Percentiles rank a stretch among this genome's conserved stretches.
These are phyloP conservation scores for Pharnaceum exiguum DNA, from an alignment of 148 eudicot species.

Conservation along the genomic window DNA sequence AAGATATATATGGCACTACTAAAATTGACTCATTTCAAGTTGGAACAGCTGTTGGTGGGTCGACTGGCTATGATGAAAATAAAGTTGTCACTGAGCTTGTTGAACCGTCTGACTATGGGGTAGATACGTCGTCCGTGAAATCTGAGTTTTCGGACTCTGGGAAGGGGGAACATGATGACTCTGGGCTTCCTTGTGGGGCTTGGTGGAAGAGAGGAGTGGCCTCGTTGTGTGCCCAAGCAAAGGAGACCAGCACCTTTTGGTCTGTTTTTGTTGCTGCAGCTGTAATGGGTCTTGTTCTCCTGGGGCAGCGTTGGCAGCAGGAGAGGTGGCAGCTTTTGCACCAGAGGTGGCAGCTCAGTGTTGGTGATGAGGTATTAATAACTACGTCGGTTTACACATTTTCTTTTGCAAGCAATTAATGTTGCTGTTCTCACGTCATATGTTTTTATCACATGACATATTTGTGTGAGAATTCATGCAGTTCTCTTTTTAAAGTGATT, in stretches of 20 bases:
- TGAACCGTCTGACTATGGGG: slow-evolving; percentile 32
- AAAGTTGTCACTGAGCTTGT: slow-evolving; percentile 22
- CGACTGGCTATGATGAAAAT: slow-evolving; percentile 22
- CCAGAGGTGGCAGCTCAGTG: slow-evolving; percentile 50
- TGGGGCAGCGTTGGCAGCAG: slow-evolving; percentile 78
- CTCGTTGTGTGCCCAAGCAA: slow-evolving; percentile 63
- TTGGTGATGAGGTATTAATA: slow-evolving; percentile 65
- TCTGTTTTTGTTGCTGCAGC: slow-evolving; percentile 80
- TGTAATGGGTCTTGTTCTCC: slow-evolving; percentile 85
- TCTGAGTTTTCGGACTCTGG: slow-evolving; percentile 21
- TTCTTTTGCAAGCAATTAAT: no score
- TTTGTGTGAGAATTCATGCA: no score
- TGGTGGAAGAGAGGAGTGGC: slow-evolving; percentile 84
- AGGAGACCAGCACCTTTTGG: slow-evolving; percentile 80
- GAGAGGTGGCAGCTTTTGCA: slow-evolving; percentile 71
- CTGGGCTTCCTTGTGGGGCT: slow-evolving; percentile 60
- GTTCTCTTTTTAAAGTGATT: no score
- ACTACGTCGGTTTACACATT: background rate
- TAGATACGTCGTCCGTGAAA: slow-evolving; percentile 28
- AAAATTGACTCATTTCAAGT: slow-evolving; percentile 21
- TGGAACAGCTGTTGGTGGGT: slow-evolving; percentile 12
- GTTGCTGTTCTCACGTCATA: no score
- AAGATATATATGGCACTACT: slow-evolving; percentile 30
- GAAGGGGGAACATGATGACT: slow-evolving; percentile 36
- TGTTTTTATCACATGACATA: no score